Conservation (phyloP, 352 stramenopile species). For the Phytopythium aichiense region DNA sequence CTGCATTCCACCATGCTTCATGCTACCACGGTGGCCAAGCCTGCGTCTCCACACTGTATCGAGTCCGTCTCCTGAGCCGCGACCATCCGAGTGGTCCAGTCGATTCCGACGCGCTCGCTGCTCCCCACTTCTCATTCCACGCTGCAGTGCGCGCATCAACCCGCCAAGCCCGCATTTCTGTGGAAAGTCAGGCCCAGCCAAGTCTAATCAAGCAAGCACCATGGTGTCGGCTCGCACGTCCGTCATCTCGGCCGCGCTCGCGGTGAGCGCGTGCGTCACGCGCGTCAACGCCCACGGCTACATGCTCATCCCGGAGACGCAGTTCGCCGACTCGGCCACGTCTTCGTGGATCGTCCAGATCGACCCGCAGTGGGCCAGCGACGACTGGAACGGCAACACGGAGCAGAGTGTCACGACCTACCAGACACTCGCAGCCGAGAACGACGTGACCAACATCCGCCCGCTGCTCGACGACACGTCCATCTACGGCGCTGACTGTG, state of each 20-base stretch:
- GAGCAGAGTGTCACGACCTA: conserved; percentile 6
- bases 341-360: conserved; percentile 23
- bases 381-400: conserved; percentile 16
- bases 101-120: background rate
- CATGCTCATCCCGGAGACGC: conserved; percentile 18
- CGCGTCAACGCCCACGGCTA: conserved; percentile 17
- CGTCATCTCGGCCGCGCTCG: conserved; percentile 4
- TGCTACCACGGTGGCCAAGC: too few species aligned
- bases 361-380: conserved; percentile 13
- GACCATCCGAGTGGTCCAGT: background rate
- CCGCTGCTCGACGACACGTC: conserved; percentile 21
- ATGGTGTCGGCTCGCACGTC: background rate
- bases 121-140: background rate
- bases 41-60: too few species aligned
- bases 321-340: conserved; percentile 14
- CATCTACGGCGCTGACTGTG: conserved; percentile 17
- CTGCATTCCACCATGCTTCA: background rate
- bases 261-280: conserved; percentile 8
- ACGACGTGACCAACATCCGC: conserved; percentile 14
- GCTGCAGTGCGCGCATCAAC: background rate
- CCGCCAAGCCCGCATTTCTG: background rate
- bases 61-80: background rate
- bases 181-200: background rate
- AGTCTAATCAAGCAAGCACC: background rate
- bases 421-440: conserved; percentile 12